These are phyloP conservation scores for Colletotrichum tabaci DNA, from an alignment of 2,329 filamentous ascomycete species.

Conservation along the genomic window DNA sequence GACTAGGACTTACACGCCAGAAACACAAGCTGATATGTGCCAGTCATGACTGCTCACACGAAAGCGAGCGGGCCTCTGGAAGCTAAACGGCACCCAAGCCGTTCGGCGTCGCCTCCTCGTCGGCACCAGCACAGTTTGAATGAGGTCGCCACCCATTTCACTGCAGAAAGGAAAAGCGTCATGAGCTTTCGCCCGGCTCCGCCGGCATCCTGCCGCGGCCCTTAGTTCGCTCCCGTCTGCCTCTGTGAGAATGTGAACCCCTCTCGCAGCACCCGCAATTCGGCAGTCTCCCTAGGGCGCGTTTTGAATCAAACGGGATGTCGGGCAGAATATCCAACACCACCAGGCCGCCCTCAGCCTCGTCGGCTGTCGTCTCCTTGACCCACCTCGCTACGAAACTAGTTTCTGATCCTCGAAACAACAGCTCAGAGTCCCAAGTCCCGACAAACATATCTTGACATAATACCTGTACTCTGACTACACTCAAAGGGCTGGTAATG, in stretches of 20 bases:
- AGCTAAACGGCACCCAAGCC: constrained; percentile 4
- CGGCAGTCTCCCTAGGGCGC: background rate
- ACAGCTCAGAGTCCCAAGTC: constrained; percentile 24
- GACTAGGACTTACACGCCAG: constrained; percentile 16
- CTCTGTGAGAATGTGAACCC: background rate
- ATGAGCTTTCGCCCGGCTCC: background rate
- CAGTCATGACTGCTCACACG: background rate
- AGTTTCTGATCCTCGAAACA: constrained; percentile 16
- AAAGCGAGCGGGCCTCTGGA: constrained; percentile 3
- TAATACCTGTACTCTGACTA: constrained; percentile 7
- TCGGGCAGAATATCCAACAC: background rate
- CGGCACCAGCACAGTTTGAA: background rate
- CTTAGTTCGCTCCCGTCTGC: background rate
- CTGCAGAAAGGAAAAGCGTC: background rate
- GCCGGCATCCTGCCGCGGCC: constrained; percentile 27
- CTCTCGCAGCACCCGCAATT: background rate
- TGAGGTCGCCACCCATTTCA: background rate
- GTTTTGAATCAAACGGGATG: background rate
- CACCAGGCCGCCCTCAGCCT: background rate
- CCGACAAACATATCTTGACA: constrained; percentile 30
- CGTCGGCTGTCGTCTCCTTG: background rate
- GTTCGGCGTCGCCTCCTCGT: constrained; percentile 16
- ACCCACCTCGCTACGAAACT: constrained; percentile 21
- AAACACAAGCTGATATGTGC: background rate
- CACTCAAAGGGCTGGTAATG: constrained; percentile 10